Conservation (phyloP, 441 rosid species). For the Breynia disticha region DNA sequence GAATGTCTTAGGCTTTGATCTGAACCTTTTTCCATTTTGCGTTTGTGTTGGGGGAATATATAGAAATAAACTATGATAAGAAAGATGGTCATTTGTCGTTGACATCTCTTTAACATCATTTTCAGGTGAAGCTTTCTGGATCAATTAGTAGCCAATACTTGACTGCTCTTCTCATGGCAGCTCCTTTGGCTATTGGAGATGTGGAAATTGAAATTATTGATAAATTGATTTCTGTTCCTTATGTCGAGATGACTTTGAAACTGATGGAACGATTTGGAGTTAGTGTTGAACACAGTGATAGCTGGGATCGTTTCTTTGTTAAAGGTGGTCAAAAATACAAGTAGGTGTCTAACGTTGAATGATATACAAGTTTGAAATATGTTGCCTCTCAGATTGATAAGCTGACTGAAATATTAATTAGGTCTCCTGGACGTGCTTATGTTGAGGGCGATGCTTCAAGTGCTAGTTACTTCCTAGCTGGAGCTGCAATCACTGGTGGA, state of each 20-base stretch:
- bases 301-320: slow-evolving; percentile 81
- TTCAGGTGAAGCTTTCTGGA: slow-evolving; percentile 93
- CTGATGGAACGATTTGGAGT: slow-evolving; percentile 91
- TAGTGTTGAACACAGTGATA: slow-evolving; percentile 49
- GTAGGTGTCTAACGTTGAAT: slow-evolving; percentile 29
- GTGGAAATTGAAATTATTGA: slow-evolving; percentile 89
- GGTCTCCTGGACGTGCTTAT: slow-evolving; percentile 86
- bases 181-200: slow-evolving; percentile 84
- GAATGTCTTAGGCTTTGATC: too few species aligned
- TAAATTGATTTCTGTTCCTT: slow-evolving; percentile 81
- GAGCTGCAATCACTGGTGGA: slow-evolving; percentile 95
- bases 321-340: slow-evolving; percentile 84
- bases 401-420: slow-evolving; percentile 21
- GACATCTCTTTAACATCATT: slow-evolving; percentile 4
- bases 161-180: slow-evolving; percentile 93
- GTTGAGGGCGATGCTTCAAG: slow-evolving; percentile 99
- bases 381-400: slow-evolving; percentile 9
- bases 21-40: too few species aligned
- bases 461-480: slow-evolving; percentile 97
- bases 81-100: too few species aligned
- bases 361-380: slow-evolving; percentile 6
- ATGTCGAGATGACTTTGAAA: slow-evolving; percentile 92
- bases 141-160: slow-evolving; percentile 90
- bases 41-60: too few species aligned
- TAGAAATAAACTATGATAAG: too few species aligned